Base-by-base conservation (phyloP, 345 rosid genomes). In the Viola odorata region DNA sequence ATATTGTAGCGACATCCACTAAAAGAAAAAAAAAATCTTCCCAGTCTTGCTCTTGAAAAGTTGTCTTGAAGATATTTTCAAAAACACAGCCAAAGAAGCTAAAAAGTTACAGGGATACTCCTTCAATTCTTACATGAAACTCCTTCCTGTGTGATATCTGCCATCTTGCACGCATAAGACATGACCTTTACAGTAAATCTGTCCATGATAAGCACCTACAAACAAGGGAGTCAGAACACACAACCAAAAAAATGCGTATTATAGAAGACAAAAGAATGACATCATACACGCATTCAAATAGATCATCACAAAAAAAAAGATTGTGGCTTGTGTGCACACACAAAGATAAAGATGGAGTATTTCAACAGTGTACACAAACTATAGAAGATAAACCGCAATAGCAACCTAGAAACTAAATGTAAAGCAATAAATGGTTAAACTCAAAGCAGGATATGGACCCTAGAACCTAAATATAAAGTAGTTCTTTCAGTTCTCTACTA, bases 61-160 rank as follows among this genome's bases (percentile, higher is more conserved):
- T 13, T 63, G 23, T 68, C 5, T 51, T 4, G 15, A 63, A 14
- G 47, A 23, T 63, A 23, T 63, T 7, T 51, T 4, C 17, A 63
- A 14, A 4, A 47, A 44, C 6, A 36, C 53, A 40, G 9, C 44
- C 52, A 45, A 39, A 42, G 12, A 17, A 23, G 12, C 50, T 8
- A 66, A 52, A 42, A 63, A 45, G 39, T 12, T 57, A 64, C 51
- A 50, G 54, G 65, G 40, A 17, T 44, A 44, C 57, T 54, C 55
- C 41, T 17, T 15, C n/a, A 45, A 50, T 72, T 69, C 98, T 95
- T 84, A 95, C 99, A 70, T 75, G 97, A 87, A 72, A 95, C 89
- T 77, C 98, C 98, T 83, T 95, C 99, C 69, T 87, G 91, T 15
- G 98, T 87, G 75, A 95, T 88, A 67, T 95, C 96, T 63, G 98